Conservation (phyloP, 805 yeast genomes). For the Candida alai region DNA sequence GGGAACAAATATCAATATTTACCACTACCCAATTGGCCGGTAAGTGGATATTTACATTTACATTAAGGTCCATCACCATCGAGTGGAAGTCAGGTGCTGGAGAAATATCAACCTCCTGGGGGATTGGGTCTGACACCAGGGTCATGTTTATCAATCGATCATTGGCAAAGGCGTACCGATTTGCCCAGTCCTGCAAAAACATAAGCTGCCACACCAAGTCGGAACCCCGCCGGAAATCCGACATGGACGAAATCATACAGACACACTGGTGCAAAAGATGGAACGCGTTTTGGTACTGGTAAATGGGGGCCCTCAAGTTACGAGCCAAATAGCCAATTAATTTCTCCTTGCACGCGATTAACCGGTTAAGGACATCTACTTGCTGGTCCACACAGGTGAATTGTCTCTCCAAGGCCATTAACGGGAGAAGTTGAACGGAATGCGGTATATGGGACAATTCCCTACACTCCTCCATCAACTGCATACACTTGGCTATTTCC, state of each 20-base stretch:
- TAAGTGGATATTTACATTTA: constrained; percentile 9
- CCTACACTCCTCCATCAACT: background rate
- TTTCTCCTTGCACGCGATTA: constrained; percentile 5
- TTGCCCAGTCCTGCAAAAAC: constrained; percentile 19
- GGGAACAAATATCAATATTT: constrained; percentile 55
- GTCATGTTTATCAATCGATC: constrained; percentile 13
- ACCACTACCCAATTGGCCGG: constrained; percentile 52
- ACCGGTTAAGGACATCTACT: constrained; percentile 12
- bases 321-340: background rate
- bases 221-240: constrained; percentile 15
- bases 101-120: constrained; percentile 7
- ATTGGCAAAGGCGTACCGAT: constrained; percentile 18
- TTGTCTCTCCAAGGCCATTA: constrained; percentile 8
- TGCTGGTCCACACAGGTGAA: constrained; percentile 1
- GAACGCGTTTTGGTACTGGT: constrained; percentile 15
- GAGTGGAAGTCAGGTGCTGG: constrained; percentile 7
- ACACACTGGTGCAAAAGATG: constrained; percentile 16
- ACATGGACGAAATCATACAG: constrained; percentile 17
- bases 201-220: constrained; percentile 15
- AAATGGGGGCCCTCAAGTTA: constrained; percentile 8
- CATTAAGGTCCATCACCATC: constrained; percentile 5
- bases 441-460: background rate
- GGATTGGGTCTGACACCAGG: constrained; percentile 10
- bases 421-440: constrained; percentile 10
- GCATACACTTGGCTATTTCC: background rate